Percentiles rank a stretch among this genome's conserved stretches.
phyloP scores from a whole-genome alignment of 768 basidiomycete species.

The Phylloporus sp. region DNA sequence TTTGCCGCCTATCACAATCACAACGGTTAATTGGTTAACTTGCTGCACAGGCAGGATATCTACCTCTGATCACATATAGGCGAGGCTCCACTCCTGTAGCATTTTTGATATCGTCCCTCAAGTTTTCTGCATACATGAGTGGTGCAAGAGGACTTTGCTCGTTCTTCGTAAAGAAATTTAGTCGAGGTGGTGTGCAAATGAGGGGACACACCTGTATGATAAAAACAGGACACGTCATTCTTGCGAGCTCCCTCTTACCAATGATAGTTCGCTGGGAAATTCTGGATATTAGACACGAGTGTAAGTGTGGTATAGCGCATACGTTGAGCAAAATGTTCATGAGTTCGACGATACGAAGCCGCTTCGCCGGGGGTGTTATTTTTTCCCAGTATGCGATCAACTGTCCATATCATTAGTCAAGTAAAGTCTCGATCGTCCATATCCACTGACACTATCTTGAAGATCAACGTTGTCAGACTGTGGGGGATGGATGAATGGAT shows the following conservation, averaged over 20 bases:
- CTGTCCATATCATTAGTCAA: constrained; percentile 34
- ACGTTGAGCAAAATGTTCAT: constrained; percentile 59
- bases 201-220: constrained; percentile 54
- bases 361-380: constrained; percentile 47
- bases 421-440: not conserved
- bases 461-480: constrained; percentile 43
- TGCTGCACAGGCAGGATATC: not conserved
- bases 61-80: constrained; percentile 61
- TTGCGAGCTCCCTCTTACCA: constrained; percentile 41
- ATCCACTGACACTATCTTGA: constrained; percentile 53
- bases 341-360: constrained; percentile 49
- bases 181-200: not conserved
- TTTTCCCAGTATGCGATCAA: constrained; percentile 63
- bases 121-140: constrained; percentile 49
- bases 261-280: constrained; percentile 50
- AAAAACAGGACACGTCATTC: constrained; percentile 58
- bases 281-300: not conserved
- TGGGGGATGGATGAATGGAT: not conserved
- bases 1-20: constrained; percentile 41
- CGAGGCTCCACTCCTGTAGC: constrained; percentile 43
- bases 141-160: constrained; percentile 54
- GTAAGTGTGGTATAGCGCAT: constrained; percentile 18
- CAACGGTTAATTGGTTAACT: not conserved
- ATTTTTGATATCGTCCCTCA: constrained; percentile 46
- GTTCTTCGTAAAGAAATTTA: constrained; percentile 39